Percentiles rank a stretch among this genome's conserved stretches.
phyloP scores from a whole-genome alignment of 164 flowering plant species.

The Umbilicus rupestris region DNA sequence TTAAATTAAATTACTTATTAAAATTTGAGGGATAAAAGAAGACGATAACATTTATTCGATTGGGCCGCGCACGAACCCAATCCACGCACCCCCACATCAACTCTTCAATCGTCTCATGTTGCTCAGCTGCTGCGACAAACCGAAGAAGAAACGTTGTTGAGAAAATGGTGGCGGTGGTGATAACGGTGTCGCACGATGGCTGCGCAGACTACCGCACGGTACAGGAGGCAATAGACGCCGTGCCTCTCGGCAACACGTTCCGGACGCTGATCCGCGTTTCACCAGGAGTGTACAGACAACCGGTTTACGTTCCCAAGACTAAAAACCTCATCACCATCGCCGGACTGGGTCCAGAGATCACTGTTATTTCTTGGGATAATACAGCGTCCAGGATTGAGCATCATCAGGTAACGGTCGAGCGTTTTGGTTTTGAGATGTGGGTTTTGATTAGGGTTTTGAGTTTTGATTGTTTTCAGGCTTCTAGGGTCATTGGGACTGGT shows the following conservation, averaged over 20 bases:
- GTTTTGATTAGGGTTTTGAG: neutral
- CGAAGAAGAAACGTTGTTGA: neutral
- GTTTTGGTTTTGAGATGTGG: neutral
- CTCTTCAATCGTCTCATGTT: neutral
- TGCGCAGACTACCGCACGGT: conserved; percentile 53
- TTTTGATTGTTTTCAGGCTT: conserved; percentile 23
- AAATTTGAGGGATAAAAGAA: too few relatives aligned
- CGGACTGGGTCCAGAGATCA: conserved; percentile 50
- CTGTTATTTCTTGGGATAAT: conserved; percentile 80
- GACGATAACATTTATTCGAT: neutral
- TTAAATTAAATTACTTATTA: too few relatives aligned
- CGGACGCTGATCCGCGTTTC: conserved; percentile 58
- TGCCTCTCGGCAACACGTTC: conserved; percentile 60
- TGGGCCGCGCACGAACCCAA: neutral
- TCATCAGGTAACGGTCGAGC: conserved; percentile 51
- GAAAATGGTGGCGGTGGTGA: conserved; percentile 32
- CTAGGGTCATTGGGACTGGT: conserved; percentile 81
- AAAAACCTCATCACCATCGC: conserved; percentile 81
- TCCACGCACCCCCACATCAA: neutral
- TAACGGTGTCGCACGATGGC: conserved; percentile 67
- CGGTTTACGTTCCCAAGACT: conserved; percentile 85
- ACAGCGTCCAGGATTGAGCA: conserved; percentile 77
- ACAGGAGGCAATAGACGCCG: conserved; percentile 77
- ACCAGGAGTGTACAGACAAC: conserved; percentile 77
- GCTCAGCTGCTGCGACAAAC: neutral